These are phyloP conservation scores for Pseudogymnoascus sp. DNA, from an alignment of 2,329 filamentous ascomycete species.

Conservation along the genomic window DNA sequence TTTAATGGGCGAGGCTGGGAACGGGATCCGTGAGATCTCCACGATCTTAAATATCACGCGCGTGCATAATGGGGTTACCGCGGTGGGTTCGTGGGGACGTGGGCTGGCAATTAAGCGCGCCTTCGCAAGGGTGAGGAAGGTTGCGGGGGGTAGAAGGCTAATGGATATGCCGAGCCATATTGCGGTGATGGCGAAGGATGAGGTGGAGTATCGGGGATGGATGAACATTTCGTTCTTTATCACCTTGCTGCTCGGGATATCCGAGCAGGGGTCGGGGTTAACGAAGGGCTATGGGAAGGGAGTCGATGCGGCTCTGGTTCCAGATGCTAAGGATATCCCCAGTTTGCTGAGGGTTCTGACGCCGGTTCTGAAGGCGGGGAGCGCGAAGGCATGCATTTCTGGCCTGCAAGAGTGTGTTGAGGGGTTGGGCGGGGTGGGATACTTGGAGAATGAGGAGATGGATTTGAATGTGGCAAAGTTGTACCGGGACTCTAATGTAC, in stretches of 20 bases:
- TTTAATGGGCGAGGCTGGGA: constrained; percentile 57
- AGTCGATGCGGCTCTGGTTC: constrained; percentile 27
- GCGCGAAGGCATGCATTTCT: constrained; percentile 41
- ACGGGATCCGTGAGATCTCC: constrained; percentile 60
- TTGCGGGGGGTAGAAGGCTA: constrained; percentile 38
- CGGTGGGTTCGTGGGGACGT: constrained; percentile 45
- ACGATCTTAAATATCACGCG: constrained; percentile 61
- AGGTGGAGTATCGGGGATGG: constrained; percentile 46
- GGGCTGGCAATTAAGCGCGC: constrained; percentile 49
- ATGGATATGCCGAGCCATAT: constrained; percentile 49
- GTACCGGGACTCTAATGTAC: constrained; percentile 55
- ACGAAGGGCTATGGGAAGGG: constrained; percentile 19
- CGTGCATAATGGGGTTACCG: constrained; percentile 47
- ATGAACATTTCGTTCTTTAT: constrained; percentile 49
- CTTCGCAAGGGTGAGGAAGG: constrained; percentile 48
- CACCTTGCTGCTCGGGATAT: constrained; percentile 44
- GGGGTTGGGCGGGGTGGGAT: constrained; percentile 57
- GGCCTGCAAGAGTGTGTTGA: constrained; percentile 54
- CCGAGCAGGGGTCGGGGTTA: constrained; percentile 35
- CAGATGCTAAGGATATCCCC: constrained; percentile 25
- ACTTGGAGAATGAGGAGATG: constrained; percentile 52
- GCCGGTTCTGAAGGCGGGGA: constrained; percentile 52
- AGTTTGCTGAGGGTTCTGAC: constrained; percentile 49
- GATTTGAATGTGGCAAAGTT: constrained; percentile 60
- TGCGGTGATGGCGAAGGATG: constrained; percentile 47